Evolutionary conservation across 2,329 filamentous ascomycete species (phyloP).

Genomic region (Clathrospora elynae): DNA sequence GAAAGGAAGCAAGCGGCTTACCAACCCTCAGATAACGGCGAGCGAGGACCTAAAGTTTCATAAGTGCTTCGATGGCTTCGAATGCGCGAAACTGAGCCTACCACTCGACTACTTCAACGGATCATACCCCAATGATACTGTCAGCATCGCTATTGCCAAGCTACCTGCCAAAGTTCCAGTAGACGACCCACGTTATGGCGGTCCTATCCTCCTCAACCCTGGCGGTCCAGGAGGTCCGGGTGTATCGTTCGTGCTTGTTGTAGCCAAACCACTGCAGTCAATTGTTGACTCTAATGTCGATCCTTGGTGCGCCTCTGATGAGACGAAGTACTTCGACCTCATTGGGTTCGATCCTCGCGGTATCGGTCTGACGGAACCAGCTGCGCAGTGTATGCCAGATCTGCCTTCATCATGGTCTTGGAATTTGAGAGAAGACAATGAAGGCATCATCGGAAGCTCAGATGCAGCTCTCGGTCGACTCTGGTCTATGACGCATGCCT

Average conservation of each 20-base stretch:
- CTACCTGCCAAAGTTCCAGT: constrained; percentile 44
- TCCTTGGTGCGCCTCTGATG: constrained; percentile 11
- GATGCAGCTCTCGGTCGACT: constrained; percentile 51
- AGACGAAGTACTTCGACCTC: constrained; percentile 50
- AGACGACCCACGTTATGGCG: constrained; percentile 48
- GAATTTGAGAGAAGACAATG: constrained; percentile 43
- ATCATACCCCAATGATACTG: constrained; percentile 32
- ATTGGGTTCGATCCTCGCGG: constrained; percentile 55
- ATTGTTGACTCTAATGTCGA: constrained; percentile 36
- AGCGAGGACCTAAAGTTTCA: constrained; percentile 37
- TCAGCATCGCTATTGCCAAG: constrained; percentile 42
- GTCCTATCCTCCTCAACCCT: constrained; percentile 52
- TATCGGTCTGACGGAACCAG: constrained; percentile 45
- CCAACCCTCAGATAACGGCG: constrained; percentile 28
- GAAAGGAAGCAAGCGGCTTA: constrained; percentile 15
- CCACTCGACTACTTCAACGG: constrained; percentile 48
- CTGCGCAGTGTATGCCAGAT: constrained; percentile 44
- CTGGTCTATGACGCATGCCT: constrained; percentile 51
- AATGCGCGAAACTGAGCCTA: constrained; percentile 45
- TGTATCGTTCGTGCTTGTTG: constrained; percentile 33
- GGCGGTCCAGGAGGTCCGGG: constrained; percentile 54
- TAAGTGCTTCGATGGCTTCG: constrained; percentile 37
- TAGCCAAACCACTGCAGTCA: constrained; percentile 32
- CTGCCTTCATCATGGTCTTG: constrained; percentile 42
- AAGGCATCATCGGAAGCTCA: constrained; percentile 50